phyloP scores from a whole-genome alignment of 768 basidiomycete species.

The Russula sp. region DNA sequence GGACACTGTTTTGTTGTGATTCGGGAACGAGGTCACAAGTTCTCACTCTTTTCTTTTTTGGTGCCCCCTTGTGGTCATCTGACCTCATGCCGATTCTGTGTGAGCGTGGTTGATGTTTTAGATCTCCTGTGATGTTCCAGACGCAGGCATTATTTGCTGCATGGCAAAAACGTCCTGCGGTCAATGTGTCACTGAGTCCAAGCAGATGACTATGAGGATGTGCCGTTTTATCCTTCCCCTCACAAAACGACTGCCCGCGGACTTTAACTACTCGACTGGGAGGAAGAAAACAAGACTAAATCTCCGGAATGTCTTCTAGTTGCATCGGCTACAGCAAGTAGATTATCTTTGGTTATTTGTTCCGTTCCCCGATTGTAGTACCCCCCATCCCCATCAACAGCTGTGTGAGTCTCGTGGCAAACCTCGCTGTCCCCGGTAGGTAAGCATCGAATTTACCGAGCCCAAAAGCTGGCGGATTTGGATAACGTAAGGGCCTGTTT shows the following conservation, averaged over 20 bases:
- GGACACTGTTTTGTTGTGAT: not conserved
- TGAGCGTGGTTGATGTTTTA: constrained; percentile 12
- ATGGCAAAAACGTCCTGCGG: constrained; percentile 5
- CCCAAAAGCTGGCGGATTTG: not conserved
- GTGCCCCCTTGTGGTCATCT: constrained; percentile 11
- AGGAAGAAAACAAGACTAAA: not conserved
- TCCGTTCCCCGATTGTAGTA: not conserved
- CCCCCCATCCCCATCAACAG: not conserved
- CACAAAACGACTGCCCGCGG: not conserved
- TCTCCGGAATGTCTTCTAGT: not conserved
- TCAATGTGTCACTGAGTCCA: not conserved
- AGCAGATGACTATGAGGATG: not conserved
- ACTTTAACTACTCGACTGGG: not conserved
- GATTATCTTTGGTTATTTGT: not conserved
- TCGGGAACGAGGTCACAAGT: not conserved
- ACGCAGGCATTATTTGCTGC: not conserved
- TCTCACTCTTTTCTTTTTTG: not conserved
- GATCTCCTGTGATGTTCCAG: constrained; percentile 14
- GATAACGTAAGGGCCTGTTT: too few relatives aligned
- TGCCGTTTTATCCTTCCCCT: not conserved
- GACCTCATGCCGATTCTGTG: constrained; percentile 2
- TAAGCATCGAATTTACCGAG: not conserved
- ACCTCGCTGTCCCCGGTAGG: not conserved
- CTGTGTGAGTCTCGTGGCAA: constrained; percentile 2
- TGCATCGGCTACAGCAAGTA: not conserved